Evolutionary conservation across 106 monocot species (phyloP), one percentile per base, ranked within the genome.

Genomic region (Triglochin maritima): DNA sequence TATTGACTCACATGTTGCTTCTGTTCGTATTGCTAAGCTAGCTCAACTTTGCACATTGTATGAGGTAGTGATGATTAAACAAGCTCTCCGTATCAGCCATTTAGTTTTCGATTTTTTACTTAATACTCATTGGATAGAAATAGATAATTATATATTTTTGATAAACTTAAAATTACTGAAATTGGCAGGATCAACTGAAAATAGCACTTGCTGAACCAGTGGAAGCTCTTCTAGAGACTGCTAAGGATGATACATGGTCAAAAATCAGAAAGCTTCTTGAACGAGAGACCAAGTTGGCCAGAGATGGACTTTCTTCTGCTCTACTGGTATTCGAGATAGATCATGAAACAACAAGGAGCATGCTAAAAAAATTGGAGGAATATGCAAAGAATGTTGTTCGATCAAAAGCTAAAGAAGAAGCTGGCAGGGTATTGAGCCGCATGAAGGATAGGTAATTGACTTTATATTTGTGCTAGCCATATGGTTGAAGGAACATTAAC

Each of bases 401-500:
- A 72, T 81, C 56, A 13, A 93, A 83, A 64, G 85, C 85, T 7
- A 83, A 60, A 74, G 85, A 88, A 70, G 92, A 88, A 67, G 76
- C 83, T 12, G 79, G 79, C 41, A 88, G 81, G 46, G 79, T 75
- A 63, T 70, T 93, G 74, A 83, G 85, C 3, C 83, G 63, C 56
- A 93, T 93, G 92, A 93, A 88, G 75, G 88, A 93, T 66, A 85
- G 87, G 92, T 87, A 75, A 46, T 60, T 42, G 57, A 57, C 12
- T 4, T n/a, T 55, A 55, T 12, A 6, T 9, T 8, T 55, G 55
- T 9, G 14, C 10, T 55, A 55, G 11, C 55, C 14, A 12, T 9
- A 12, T 55, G 10, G 10, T 10, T 3, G 11, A 12, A 9, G 10
- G 14, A 55, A 55, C 2, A 6, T 12, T 55, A 1, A 12, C 8